Base-by-base conservation (phyloP, 148 eudicot species). In the Beta vulgaris region DNA sequence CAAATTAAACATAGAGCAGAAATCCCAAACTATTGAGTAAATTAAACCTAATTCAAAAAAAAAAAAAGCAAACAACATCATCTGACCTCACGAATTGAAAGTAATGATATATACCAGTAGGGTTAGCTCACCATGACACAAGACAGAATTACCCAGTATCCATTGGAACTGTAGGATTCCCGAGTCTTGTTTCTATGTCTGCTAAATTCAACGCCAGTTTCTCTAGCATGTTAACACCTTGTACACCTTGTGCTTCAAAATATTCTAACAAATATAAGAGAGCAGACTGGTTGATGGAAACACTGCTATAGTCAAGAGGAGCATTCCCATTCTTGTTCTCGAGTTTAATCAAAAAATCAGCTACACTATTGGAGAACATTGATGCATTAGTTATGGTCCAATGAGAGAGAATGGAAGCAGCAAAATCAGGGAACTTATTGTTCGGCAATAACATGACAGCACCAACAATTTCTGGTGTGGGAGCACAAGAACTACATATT, bases 391-490 rank as follows among this genome's bases (percentile, higher is more conserved):
- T 66, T 6, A 44, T 29, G 35, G 57, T 66, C 84, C 84, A 84
- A 60, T 73, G 73, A 28, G 87, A 82, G 18, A 84, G 78, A 72
- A 84, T 72, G 28, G 84, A 69, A 39, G 84, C 84, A 75, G 82
- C 54, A 35, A 81, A 84, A 19, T 76, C 82, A 13, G 84, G 79
- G 70, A 81, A 63, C 40, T 76, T 76, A 39, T 72, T n/a, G 25
- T 64, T 57, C 5, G 87, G 84, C 76, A 84, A 71, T 68, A 84
- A 78, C 84, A 84, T 68, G 36, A 78, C 67, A 61, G 78, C 80
- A 39, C 84, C 80, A 21, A 84, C 84, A 72, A 81, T 78, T 78
- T 78, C 84, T 15, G 84, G 82, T 44, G 87, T 76, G 36, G 84
- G 87, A 68, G 76, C 57, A 73, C 62, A 73, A 57, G 73, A 61